Evolutionary conservation across 2,329 filamentous ascomycete genomes (phyloP), one percentile per base, ranked within the genome.

Genomic region (Volutella citrinella): DNA sequence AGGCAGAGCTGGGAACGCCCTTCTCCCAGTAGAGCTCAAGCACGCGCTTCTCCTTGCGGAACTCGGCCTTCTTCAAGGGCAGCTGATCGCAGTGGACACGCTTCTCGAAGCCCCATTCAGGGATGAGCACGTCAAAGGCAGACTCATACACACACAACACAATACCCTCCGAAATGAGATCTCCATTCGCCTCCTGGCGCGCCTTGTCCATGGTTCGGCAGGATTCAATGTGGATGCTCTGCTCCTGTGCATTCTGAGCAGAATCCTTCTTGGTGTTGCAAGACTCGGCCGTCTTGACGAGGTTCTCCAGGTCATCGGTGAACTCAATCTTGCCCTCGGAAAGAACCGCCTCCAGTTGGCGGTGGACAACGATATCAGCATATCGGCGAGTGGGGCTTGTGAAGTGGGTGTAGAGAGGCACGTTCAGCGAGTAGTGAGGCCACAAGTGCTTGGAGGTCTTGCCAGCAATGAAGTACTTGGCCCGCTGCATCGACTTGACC

Each of bases 181-280:
- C 93, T 29, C 88, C 89, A 45, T 91, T 89, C 49, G 81, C 77
- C 51, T 94, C 87, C 59, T 88, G 82, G 48, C 87, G 82, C 64
- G 84, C 86, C 69, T 87, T 89, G 66, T 97, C 90, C 87, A 98
- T 96, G 53, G 81, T 83, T 51, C 93, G 85, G 72, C 93, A 98
- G 6, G 91, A 88, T 61, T 97, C 93, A 45, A 98, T 96, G 66
- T 98, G 93, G 30, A 98, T 89, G 63, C 93, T 97, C 69, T 98
- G 93, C 63, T 98, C 93, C 63, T 98, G 93, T 11, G 93, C 93
- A 55, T 88, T 93, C 67, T 95, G 91, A 2, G 93, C 89, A 10
- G 90, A 97, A 60, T 98, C 93, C 65, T 97, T 98, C 81, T 97
- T 98, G 58, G 87, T 95, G 70, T 98, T 98, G 75, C 88, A 95